Evolutionary conservation across 2,329 filamentous ascomycete species (phyloP), one percentile per base, ranked within the genome.

Genomic region (Diaporthe sp.): DNA sequence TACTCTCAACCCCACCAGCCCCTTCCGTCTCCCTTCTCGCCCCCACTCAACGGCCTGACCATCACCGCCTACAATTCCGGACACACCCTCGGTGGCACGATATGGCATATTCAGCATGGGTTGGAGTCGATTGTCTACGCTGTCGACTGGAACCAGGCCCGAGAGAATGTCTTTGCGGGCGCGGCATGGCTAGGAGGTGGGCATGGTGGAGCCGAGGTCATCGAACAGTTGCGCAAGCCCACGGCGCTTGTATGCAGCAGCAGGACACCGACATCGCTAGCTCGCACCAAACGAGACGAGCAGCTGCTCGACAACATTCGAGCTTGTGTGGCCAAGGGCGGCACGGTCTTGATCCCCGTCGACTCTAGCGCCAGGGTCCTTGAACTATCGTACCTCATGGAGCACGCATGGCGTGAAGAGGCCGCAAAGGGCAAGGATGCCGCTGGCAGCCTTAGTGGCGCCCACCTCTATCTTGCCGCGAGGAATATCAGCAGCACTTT

Each of bases 21-120:
- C 1, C 88, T 95, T 1, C 92, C 94, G 0, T 97, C 95, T 7
- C 93, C 95, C 0, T 97, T 95, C 82, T 97, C 95, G 3, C 95
- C 96, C 5, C 94, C 96, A 1, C 88, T 98, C 22, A 96, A 97
- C 79, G 96, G 96, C 6, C 90, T 99, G 25, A 98, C 95, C 2
- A 94, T 99, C 78, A 99, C 97, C 0, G 97, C 97, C 0, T 98
- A 98, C 86, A 98, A 97, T 85, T 95, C 97, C 10, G 97, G 97
- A 78, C 96, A 98, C 82, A 98, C 96, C 0, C 90, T 98, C 0
- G 97, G 97, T 83, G 97, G 97, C 74, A 98, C 97, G 34, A 98
- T 99, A 87, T 99, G 97, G 97, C 96, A 98, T 81, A 96, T 99
- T 78, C 96, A 98, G 81, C 95, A 98, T 86, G 95, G 96, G 0